Percentiles rank a stretch among this genome's conserved stretches.
These are phyloP conservation scores for Saksenaea vasiformis DNA, from an alignment of 371 early-diverging fungal species.

Conservation along the genomic window DNA sequence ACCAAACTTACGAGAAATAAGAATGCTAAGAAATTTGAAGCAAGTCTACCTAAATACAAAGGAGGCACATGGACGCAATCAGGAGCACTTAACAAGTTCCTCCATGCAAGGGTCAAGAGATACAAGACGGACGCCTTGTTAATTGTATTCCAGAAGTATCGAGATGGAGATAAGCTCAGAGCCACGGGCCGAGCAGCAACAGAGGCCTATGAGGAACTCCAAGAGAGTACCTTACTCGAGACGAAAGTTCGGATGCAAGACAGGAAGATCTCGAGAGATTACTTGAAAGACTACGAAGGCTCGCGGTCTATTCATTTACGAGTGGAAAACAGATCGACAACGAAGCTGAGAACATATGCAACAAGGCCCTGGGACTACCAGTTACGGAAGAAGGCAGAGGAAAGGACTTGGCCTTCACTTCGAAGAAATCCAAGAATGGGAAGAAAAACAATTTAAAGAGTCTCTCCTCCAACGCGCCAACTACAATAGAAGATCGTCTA, in stretches of 20 bases:
- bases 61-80: too few species aligned
- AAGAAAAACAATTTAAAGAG: too few species aligned
- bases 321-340: not conserved
- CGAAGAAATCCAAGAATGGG: too few species aligned
- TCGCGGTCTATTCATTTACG: not conserved
- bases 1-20: too few species aligned
- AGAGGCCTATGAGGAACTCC: not conserved
- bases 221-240: not conserved
- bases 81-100: not conserved
- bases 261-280: too few species aligned
- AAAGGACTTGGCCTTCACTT: too few species aligned
- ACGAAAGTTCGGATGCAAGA: too few species aligned
- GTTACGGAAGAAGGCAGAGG: not conserved
- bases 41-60: too few species aligned
- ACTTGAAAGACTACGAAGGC: not conserved
- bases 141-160: not conserved
- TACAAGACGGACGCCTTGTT: not conserved
- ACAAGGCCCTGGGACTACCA: conserved; percentile 12
- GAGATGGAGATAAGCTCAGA: not conserved
- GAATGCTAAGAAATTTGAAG: too few species aligned
- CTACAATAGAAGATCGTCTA: too few species aligned
- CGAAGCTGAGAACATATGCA: not conserved
- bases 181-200: conserved; percentile 3
- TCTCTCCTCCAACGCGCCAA: too few species aligned
- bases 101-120: not conserved